Evolutionary conservation across 495 filamentous ascomycete genomes (phyloP), one percentile per base, ranked within the genome.

Genomic region (Aspergillus sparsus): DNA sequence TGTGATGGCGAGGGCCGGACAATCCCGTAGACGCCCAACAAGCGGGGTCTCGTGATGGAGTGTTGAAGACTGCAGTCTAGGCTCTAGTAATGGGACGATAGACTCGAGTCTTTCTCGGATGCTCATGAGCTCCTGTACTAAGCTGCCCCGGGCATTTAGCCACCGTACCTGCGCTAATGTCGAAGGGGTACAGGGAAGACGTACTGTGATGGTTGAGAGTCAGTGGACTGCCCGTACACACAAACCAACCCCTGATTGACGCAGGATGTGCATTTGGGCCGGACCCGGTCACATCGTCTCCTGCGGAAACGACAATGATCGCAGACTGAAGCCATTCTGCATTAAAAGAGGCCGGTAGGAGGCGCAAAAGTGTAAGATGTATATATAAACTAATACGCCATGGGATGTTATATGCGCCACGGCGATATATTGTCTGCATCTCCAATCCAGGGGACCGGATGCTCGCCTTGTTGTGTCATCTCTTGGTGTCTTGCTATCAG

Each of bases 251-350:
- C 39, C 13, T 42, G 39, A 7, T 15, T 10, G 11, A 42, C 37
- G 32, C 53, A 56, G 3, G 27, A 56, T 11, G 53, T 45, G 41
- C 53, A 56, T 13, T 42, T 44, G n/a, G 53, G 53, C 27, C 39
- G 21, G n/a, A 33, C 6, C 1, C 53, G 53, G 18, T 56, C 53
- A 45, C 53, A 56, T 27, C 53, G 53, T 33, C 53, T 27, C 35
- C 53, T 18, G 39, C 53, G 53, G 0, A 56, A 1, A n/a, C 53
- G 53, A 33, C 53, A 56, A 32, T 42, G 18, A 12, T 44, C 21
- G 18, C 53, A 56, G 36, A 37, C 35, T 7, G 35, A 42, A 31
- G 46, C 21, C 21, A 27, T 27, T 27, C n/a, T n/a, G n/a, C n/a
- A n/a, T n/a, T n/a, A n/a, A n/a, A 3, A 27, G 21, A 27, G 21